Evolutionary conservation across 768 basidiomycete genomes (phyloP), one percentile per base, ranked within the genome.

Genomic region (Rhodocollybia butyracea): DNA sequence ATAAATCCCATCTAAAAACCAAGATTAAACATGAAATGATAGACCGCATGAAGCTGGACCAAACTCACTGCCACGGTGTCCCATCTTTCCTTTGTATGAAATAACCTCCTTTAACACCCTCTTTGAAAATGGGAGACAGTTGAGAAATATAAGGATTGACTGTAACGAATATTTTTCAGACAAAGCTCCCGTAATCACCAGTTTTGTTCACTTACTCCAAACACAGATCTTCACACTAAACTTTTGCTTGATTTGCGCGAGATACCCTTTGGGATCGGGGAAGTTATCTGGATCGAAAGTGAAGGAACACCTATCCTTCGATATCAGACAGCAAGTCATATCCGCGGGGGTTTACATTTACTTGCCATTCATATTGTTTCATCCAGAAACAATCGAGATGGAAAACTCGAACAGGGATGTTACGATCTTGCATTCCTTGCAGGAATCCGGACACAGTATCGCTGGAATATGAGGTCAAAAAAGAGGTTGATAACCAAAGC

Each of bases 301-400:
- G 70, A 89, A 91, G 12, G 83, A 85, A 59, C 84, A 85, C 82
- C 83, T 84, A 45, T 22, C 3, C 17, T 31, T 12, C 22, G n/a
- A 19, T 19, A 40, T 57, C 66, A 63, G 57, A 65, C 64, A n/a
- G 61, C 59, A 59, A 65, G 65, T 43, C 57, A 38, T 17, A 39
- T 17, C 46, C 43, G 12, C 8, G 21, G 24, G 19, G 10, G 19
- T 13, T 45, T 17, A 32, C n/a, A 39, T 21, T 39, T 21, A 30
- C 22, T 11, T 46, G 79, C 84, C 84, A 86, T 68, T 85, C 82
- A 62, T 85, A 84, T 66, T 82, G 80, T 61, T 83, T 84, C 83
- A 84, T 85, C 83, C 84, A 86, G 66, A 88, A 90, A 63, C 86
- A 89, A 63, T 89, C 88, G 38, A 89, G 64, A 61, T 91, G 88